Evolutionary conservation across 2,329 filamentous ascomycete genomes (phyloP).

Genomic region (Alternaria solani): DNA sequence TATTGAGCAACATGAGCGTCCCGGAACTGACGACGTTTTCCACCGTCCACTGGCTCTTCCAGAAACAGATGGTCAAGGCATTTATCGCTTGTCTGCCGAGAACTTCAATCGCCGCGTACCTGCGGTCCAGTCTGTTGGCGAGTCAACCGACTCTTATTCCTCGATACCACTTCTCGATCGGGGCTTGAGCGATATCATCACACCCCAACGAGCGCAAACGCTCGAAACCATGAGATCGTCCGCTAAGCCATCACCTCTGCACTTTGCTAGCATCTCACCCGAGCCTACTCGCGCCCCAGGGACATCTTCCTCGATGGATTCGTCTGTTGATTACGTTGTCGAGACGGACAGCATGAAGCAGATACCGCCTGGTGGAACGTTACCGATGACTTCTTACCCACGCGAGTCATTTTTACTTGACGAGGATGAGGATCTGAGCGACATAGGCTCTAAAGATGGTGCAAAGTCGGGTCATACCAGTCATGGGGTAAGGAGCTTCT

Average conservation of each 20-base stretch:
- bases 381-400: conserved; percentile 46
- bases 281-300: conserved; percentile 23
- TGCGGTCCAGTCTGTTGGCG: conserved; percentile 54
- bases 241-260: conserved; percentile 49
- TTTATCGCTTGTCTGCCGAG: conserved; percentile 45
- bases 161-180: conserved; percentile 80
- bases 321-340: conserved; percentile 60
- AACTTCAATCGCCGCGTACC: conserved; percentile 38
- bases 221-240: conserved; percentile 60
- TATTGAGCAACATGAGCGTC: conserved; percentile 30
- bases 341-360: conserved; percentile 61
- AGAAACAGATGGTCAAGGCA: conserved; percentile 39
- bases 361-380: conserved; percentile 55
- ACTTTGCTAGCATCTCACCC: conserved; percentile 27
- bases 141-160: conserved; percentile 76
- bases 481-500: conserved; percentile 57
- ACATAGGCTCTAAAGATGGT: conserved; percentile 61
- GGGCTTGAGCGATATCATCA: conserved; percentile 53
- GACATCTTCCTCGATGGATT: conserved; percentile 51
- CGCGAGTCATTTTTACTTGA: conserved; percentile 60
- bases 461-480: conserved; percentile 51
- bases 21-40: conserved; percentile 36
- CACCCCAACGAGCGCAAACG: conserved; percentile 27
- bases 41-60: conserved; percentile 30
- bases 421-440: conserved; percentile 64